Evolutionary conservation across 345 rosid species (phyloP).

Genomic region (Microthlaspi erraticum): DNA sequence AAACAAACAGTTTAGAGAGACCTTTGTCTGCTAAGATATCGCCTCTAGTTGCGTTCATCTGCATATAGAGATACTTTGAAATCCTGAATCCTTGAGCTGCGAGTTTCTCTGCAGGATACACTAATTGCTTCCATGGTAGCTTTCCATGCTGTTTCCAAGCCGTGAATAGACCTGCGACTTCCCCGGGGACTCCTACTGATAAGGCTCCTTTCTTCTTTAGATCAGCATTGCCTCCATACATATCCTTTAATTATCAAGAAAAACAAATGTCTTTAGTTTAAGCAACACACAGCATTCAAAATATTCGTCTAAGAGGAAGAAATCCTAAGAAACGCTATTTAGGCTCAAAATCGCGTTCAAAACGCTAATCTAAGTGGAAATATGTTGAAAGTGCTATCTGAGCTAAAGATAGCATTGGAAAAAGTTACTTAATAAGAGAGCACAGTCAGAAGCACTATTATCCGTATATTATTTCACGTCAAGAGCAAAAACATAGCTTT

Average conservation of each 20-base stretch:
- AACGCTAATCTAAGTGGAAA: background rate
- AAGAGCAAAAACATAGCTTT: background rate
- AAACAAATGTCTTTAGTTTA: background rate
- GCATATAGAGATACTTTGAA: slow-evolving; percentile 59
- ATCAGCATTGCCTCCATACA: slow-evolving; percentile 53
- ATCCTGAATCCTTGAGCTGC: slow-evolving; percentile 56
- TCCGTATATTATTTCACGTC: background rate
- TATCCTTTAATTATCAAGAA: slow-evolving; percentile 51
- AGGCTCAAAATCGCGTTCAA: background rate
- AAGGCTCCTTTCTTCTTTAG: slow-evolving; percentile 54
- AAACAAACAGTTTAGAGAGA: slow-evolving; percentile 47
- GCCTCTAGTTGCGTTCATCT: slow-evolving; percentile 44
- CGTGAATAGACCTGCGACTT: slow-evolving; percentile 57
- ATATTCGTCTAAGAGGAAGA: background rate
- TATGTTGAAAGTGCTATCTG: background rate
- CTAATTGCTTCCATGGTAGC: slow-evolving; percentile 61
- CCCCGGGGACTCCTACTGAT: slow-evolving; percentile 68
- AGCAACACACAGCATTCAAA: background rate
- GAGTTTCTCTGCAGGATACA: slow-evolving; percentile 54
- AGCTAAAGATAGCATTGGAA: background rate
- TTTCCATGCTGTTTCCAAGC: slow-evolving; percentile 63
- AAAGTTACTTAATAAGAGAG: background rate
- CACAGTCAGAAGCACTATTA: slow-evolving; percentile 9
- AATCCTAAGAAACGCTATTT: background rate
- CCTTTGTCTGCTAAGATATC: slow-evolving; percentile 60